Percentiles rank a stretch among this genome's conserved stretches.
Evolutionary conservation across 179 eudicot species (phyloP).

Genomic region (Kewa caespitosa): DNA sequence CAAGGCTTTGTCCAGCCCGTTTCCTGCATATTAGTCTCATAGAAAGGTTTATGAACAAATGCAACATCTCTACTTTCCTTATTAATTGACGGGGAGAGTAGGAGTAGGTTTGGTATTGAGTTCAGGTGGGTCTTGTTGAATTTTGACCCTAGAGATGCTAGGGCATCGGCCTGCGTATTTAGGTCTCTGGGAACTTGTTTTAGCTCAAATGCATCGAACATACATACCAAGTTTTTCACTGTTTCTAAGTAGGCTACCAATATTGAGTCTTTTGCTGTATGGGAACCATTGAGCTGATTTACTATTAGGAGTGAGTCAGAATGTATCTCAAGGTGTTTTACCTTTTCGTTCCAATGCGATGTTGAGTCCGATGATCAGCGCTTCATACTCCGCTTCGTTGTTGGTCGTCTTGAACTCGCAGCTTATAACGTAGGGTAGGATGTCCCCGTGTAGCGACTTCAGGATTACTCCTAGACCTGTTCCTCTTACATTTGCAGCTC

Average conservation of each 20-base stretch:
- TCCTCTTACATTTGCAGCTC: background rate
- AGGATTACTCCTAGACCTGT: background rate
- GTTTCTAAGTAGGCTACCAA: too few species aligned
- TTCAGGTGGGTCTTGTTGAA: background rate
- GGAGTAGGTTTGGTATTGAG: too few species aligned
- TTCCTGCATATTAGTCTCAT: too few species aligned
- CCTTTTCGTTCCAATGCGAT: too few species aligned
- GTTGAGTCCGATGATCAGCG: background rate
- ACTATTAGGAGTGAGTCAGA: background rate
- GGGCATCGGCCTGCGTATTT: background rate
- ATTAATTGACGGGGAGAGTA: too few species aligned
- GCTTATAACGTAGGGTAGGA: background rate
- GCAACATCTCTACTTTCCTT: too few species aligned
- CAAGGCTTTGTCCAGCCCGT: background rate
- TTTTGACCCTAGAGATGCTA: fast-evolving
- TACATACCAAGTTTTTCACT: background rate
- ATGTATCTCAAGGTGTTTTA: background rate
- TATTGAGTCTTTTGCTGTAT: background rate
- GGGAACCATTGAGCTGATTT: background rate
- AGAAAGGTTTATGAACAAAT: background rate
- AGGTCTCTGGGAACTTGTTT: background rate
- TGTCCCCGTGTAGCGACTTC: background rate
- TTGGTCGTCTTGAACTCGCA: background rate
- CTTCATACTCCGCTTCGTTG: conserved; percentile 12
- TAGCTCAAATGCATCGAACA: background rate